phyloP scores from a whole-genome alignment of 768 basidiomycete species.

The Daedaleopsis nitida region DNA sequence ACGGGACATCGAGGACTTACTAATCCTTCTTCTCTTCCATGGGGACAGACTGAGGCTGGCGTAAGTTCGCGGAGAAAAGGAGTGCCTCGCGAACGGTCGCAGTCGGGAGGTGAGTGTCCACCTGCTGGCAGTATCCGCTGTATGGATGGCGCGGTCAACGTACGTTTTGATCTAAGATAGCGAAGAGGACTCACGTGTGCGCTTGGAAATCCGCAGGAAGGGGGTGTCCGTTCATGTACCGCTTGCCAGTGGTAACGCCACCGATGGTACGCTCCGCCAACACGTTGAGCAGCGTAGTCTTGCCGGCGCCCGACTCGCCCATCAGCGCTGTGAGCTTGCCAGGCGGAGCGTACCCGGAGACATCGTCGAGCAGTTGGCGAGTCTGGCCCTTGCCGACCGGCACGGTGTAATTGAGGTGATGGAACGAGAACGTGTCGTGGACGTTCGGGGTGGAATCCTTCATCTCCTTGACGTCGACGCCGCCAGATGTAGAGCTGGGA shows the following conservation, averaged over 20 bases:
- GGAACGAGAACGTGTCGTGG: slow-evolving; percentile 78
- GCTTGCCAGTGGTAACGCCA: slow-evolving; percentile 44
- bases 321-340: slow-evolving; percentile 80
- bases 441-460: slow-evolving; percentile 21
- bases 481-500: not conserved
- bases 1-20: slow-evolving; percentile 42
- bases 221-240: slow-evolving; percentile 47
- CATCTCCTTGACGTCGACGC: slow-evolving; percentile 1
- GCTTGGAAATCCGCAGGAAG: slow-evolving; percentile 53
- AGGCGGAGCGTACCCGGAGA: slow-evolving; percentile 80
- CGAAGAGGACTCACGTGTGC: slow-evolving; percentile 42
- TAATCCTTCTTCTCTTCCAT: slow-evolving; percentile 76
- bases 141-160: not conserved
- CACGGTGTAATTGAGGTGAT: slow-evolving; percentile 67
- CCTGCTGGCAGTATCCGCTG: slow-evolving; percentile 86
- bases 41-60: slow-evolving; percentile 70
- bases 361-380: slow-evolving; percentile 61
- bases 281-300: slow-evolving; percentile 55
- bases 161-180: not conserved
- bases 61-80: slow-evolving; percentile 75
- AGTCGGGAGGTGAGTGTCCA: slow-evolving; percentile 76
- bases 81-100: slow-evolving; percentile 82
- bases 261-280: slow-evolving; percentile 40
- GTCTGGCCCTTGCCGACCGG: slow-evolving; percentile 46
- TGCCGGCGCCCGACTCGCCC: slow-evolving; percentile 62